phyloP scores from a whole-genome alignment of 2,329 filamentous ascomycete genomes.

The Fusarium sp. region DNA sequence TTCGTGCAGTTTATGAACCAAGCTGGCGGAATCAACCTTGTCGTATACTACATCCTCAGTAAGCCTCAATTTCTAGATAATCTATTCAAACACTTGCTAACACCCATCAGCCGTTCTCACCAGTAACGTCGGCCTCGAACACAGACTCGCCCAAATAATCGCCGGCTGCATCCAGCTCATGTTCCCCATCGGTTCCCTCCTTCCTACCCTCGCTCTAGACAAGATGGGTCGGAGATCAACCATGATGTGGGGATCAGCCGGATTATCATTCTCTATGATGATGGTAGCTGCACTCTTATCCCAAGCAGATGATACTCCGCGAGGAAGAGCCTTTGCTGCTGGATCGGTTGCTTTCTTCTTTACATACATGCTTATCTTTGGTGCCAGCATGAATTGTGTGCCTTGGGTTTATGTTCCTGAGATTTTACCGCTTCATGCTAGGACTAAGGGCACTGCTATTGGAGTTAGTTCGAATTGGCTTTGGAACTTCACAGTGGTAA shows the following conservation, averaged over 20 bases:
- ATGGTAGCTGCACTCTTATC: constrained; percentile 39
- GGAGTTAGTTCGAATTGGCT: constrained; percentile 29
- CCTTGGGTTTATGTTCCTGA: constrained; percentile 43
- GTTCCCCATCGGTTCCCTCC: constrained; percentile 53
- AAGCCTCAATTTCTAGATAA: too few species aligned
- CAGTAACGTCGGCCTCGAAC: constrained; percentile 47
- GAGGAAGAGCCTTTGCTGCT: constrained; percentile 29
- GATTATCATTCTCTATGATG: constrained; percentile 36
- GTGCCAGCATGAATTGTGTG: constrained; percentile 38
- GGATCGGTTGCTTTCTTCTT: constrained; percentile 38
- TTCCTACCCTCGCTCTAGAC: constrained; percentile 52
- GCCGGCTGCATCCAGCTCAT: constrained; percentile 53
- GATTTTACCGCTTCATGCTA: constrained; percentile 34
- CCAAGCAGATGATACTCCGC: constrained; percentile 21
- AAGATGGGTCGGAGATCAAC: constrained; percentile 54
- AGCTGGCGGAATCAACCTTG: constrained; percentile 59
- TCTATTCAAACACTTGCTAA: too few species aligned
- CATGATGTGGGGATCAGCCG: constrained; percentile 56
- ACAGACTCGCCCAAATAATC: constrained; percentile 48
- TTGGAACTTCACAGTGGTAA: constrained; percentile 19
- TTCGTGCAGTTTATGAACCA: constrained; percentile 52
- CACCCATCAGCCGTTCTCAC: constrained; percentile 45
- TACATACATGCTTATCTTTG: constrained; percentile 37
- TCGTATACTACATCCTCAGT: constrained; percentile 54
- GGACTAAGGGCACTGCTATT: constrained; percentile 38